Percentiles rank a stretch among this genome's conserved stretches.
phyloP scores from a whole-genome alignment of 768 basidiomycete genomes.

The Psilocybe azurescens region DNA sequence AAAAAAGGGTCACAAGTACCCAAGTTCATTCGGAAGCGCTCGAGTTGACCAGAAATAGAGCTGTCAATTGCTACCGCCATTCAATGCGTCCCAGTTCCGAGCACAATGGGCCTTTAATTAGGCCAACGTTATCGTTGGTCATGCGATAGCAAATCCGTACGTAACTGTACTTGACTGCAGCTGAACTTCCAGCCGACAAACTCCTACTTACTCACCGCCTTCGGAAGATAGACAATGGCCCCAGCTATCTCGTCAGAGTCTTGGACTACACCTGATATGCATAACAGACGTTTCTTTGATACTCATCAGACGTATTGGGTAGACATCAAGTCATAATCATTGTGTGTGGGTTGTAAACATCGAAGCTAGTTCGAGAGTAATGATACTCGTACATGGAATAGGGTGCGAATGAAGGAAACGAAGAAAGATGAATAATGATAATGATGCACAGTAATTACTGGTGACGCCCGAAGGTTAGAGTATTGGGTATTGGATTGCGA shows the following conservation, averaged over 20 bases:
- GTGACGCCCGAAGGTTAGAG: slow-evolving; percentile 12
- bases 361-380: slow-evolving; percentile 17
- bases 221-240: background rate
- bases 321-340: slow-evolving; percentile 7
- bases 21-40: background rate
- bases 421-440: slow-evolving; percentile 25
- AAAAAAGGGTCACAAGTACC: background rate
- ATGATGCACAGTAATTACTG: slow-evolving; percentile 23
- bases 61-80: background rate
- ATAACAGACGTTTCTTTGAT: background rate
- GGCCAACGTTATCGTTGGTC: background rate
- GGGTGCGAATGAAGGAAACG: slow-evolving; percentile 15
- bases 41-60: background rate
- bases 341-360: background rate
- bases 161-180: background rate
- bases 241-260: background rate
- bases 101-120: background rate
- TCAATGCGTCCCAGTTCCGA: background rate
- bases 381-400: slow-evolving; percentile 1
- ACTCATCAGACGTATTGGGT: background rate
- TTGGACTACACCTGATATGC: background rate
- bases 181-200: background rate
- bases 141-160: background rate
- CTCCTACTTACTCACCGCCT: background rate
- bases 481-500: slow-evolving; percentile 14